Evolutionary conservation across 1,139 yeast species (phyloP).

Genomic region (Yarrowia galli): DNA sequence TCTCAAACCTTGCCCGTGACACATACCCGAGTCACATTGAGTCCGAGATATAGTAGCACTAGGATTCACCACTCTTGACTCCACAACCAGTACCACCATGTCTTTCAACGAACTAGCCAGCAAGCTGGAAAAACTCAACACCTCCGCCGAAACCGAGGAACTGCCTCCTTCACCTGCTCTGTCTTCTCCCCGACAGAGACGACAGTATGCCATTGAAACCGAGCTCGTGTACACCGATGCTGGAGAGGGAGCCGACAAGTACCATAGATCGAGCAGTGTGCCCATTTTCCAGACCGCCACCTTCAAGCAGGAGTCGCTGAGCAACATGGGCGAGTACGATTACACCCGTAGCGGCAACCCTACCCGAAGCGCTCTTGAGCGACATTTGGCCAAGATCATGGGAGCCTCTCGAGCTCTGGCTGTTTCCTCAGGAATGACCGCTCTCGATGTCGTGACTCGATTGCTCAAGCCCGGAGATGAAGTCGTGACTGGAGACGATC

Average conservation of each 20-base stretch:
- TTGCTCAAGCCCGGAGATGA: constrained; percentile 78
- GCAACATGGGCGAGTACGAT: constrained; percentile 85
- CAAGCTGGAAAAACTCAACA: constrained; percentile 40
- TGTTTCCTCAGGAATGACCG: constrained; percentile 92
- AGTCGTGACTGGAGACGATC: constrained; percentile 90
- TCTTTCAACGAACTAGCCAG: constrained; percentile 22
- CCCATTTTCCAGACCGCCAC: constrained; percentile 95
- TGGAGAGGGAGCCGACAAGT: constrained; percentile 68
- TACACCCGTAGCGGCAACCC: constrained; percentile 97
- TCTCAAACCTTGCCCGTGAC: constrained; percentile 25
- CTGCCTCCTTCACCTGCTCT: constrained; percentile 54
- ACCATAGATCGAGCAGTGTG: constrained; percentile 75
- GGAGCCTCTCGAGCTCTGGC: constrained; percentile 76
- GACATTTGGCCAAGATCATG: constrained; percentile 79
- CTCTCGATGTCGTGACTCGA: constrained; percentile 81
- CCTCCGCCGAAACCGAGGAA: constrained; percentile 40
- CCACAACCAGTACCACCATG: constrained; percentile 6
- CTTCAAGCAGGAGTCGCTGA: constrained; percentile 78
- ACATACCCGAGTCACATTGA: constrained; percentile 37
- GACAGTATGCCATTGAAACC: constrained; percentile 62
- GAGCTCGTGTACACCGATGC: constrained; percentile 66
- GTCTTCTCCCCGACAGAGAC: constrained; percentile 48
- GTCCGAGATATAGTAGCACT: constrained; percentile 10
- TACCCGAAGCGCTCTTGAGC: constrained; percentile 79
- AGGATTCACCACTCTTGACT: not conserved